Evolutionary conservation across 306 rosid species (phyloP).

Genomic region (Cucumis cinereus): DNA sequence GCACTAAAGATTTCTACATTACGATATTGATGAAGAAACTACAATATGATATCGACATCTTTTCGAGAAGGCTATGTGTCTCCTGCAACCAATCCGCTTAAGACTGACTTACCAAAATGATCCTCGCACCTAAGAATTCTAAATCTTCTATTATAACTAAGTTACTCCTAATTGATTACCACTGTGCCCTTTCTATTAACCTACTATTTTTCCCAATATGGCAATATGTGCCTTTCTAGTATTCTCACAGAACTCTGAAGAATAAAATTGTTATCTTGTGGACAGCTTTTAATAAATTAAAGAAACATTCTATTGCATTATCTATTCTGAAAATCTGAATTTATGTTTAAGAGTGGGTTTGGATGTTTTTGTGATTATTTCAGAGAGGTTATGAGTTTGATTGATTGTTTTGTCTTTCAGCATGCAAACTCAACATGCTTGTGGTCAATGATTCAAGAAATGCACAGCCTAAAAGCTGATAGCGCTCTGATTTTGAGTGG

Average conservation of each 20-base stretch:
- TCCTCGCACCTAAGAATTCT: too few species aligned
- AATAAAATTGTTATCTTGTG: neutral
- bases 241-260: neutral
- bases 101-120: too few species aligned
- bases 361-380: neutral
- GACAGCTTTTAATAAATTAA: neutral
- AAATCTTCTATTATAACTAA: too few species aligned
- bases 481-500: neutral
- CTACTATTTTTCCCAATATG: too few species aligned
- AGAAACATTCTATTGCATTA: neutral
- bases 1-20: too few species aligned
- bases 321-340: neutral
- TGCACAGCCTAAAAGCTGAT: neutral
- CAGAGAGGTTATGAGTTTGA: neutral
- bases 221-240: too few species aligned
- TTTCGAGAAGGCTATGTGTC: too few species aligned
- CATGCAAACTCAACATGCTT: neutral
- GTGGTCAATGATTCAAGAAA: neutral
- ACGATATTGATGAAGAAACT: too few species aligned
- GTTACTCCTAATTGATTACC: too few species aligned
- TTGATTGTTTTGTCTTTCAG: neutral
- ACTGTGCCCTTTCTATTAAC: too few species aligned
- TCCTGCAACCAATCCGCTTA: too few species aligned
- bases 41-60: too few species aligned
- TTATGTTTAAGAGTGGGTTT: neutral